A percentile compares a stretch with the other conserved stretches of the same genome.
Conservation (phyloP, 176 grass and related monocot genomes). For the Musa schizocarpa region DNA sequence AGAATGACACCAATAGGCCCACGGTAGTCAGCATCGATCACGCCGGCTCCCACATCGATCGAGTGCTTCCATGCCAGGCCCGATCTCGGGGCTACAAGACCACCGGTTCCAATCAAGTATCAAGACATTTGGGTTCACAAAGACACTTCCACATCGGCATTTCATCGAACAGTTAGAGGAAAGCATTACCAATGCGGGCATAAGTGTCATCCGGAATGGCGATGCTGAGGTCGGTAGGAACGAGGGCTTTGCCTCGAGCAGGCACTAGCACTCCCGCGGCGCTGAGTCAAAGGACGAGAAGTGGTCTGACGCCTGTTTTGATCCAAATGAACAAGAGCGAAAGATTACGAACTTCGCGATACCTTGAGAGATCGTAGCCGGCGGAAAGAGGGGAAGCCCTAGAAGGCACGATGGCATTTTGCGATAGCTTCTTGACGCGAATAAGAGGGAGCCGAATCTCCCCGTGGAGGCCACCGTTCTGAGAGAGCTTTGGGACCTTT, state of each 20-base stretch:
- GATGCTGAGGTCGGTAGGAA: constrained; percentile 68
- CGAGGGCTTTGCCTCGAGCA: constrained; percentile 70
- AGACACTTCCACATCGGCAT: neutral
- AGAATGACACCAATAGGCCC: constrained; percentile 68
- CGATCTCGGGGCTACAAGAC: constrained; percentile 47
- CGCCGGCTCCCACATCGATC: constrained; percentile 82
- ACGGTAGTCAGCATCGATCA: constrained; percentile 80
- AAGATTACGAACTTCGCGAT: neutral
- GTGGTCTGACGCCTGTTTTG: neutral
- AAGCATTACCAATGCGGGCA: constrained; percentile 59
- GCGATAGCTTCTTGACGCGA: constrained; percentile 81
- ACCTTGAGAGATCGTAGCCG: constrained; percentile 95
- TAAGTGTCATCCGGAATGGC: constrained; percentile 83
- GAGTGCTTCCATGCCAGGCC: constrained; percentile 75
- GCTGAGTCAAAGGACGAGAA: constrained; percentile 11
- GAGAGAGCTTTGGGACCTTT: constrained; percentile 38
- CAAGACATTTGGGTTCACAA: constrained; percentile 26
- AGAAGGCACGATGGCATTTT: constrained; percentile 56
- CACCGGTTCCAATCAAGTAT: neutral
- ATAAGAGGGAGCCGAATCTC: constrained; percentile 20
- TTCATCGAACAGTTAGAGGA: constrained; percentile 23
- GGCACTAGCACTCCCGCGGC: constrained; percentile 44
- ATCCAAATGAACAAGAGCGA: neutral
- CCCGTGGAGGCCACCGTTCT: neutral
- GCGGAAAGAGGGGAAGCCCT: constrained; percentile 62